These are phyloP conservation scores for Cytospora mali DNA, from an alignment of 2,329 filamentous ascomycete genomes.

Conservation along the genomic window DNA sequence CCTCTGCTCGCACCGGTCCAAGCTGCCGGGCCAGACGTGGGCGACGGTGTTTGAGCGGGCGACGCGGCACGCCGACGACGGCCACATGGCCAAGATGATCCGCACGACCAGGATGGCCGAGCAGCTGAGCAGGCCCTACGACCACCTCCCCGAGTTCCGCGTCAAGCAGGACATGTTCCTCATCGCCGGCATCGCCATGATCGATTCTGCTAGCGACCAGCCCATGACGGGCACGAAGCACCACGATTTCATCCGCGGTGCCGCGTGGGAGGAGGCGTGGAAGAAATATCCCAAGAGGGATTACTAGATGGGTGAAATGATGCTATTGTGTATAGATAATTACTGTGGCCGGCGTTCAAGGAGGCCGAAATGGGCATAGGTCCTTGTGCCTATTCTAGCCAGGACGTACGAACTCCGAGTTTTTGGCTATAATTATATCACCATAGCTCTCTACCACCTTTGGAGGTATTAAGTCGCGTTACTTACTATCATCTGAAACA, in stretches of 20 bases:
- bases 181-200: constrained; percentile 12
- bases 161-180: constrained; percentile 15
- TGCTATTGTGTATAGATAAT: neutral
- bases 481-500: too few species aligned
- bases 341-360: too few species aligned
- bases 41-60: constrained; percentile 12
- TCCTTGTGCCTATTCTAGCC: too few species aligned
- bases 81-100: constrained; percentile 18
- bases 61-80: constrained; percentile 9
- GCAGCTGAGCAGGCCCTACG: constrained; percentile 8
- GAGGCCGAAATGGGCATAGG: too few species aligned
- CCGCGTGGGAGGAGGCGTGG: constrained; percentile 15
- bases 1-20: constrained; percentile 13
- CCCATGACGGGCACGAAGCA: constrained; percentile 14
- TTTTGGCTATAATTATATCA: too few species aligned
- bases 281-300: constrained; percentile 15
- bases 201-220: constrained; percentile 13
- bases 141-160: constrained; percentile 13
- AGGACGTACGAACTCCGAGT: too few species aligned
- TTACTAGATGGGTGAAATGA: neutral
- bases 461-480: too few species aligned
- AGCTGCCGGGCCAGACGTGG: constrained; percentile 10
- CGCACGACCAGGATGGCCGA: constrained; percentile 8
- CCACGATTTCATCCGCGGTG: constrained; percentile 12
- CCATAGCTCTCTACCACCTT: too few species aligned